Percentiles rank a stretch among this genome's conserved stretches.
Conservation (phyloP, 768 basidiomycete species). For the Boletales sp. region DNA sequence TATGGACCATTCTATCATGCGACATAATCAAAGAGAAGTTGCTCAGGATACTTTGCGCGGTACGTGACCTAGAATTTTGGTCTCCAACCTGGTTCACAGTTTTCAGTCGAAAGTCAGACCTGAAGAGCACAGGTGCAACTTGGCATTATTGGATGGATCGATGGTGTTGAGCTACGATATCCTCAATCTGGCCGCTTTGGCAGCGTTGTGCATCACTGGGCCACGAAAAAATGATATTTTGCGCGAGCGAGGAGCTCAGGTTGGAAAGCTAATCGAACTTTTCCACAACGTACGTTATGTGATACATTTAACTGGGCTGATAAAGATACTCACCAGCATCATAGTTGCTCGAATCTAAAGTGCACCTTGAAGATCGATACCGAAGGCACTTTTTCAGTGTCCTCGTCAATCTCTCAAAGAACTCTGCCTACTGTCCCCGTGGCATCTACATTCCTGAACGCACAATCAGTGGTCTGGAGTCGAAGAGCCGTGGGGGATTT, state of each 20-base stretch:
- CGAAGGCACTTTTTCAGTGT: conserved; percentile 14
- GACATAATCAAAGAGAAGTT: conserved; percentile 9
- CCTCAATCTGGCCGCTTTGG: conserved; percentile 16
- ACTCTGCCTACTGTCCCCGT: conserved; percentile 17
- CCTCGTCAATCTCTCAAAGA: conserved; percentile 19
- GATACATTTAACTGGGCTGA: background rate
- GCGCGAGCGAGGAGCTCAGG: background rate
- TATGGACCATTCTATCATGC: conserved; percentile 12
- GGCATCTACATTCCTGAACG: conserved; percentile 7
- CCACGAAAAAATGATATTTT: conserved; percentile 1
- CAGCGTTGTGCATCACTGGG: conserved; percentile 10
- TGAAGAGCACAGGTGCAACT: conserved; percentile 23
- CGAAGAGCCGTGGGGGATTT: conserved; percentile 16
- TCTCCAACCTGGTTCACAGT: conserved; percentile 6
- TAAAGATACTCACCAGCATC: background rate
- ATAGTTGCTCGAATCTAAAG: conserved; percentile 21
- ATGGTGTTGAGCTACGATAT: conserved; percentile 17
- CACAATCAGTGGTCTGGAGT: conserved; percentile 5
- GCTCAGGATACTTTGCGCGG: conserved; percentile 13
- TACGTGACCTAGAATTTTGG: background rate
- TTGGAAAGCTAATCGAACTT: conserved; percentile 17
- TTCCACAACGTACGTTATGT: conserved; percentile 21
- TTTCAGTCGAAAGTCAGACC: conserved; percentile 6
- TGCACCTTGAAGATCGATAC: conserved; percentile 16
- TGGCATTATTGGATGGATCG: conserved; percentile 13